A percentile compares a stretch with the other conserved stretches of the same genome.
Evolutionary conservation across 306 rosid species (phyloP).

Genomic region (Purshia tridentata): DNA sequence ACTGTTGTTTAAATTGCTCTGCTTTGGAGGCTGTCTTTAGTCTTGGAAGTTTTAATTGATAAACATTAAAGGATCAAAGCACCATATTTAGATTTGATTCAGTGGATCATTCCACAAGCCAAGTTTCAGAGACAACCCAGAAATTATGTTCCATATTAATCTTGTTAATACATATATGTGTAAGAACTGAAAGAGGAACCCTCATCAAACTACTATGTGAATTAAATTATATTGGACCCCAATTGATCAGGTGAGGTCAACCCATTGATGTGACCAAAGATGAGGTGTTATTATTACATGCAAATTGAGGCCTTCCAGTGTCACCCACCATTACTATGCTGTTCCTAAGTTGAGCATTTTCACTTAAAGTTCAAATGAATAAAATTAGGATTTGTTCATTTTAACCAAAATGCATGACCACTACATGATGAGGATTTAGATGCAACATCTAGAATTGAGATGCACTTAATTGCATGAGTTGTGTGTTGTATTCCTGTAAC

Average conservation of each 20-base stretch:
- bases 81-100: background rate
- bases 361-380: background rate
- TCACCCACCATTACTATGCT: background rate
- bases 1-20: background rate
- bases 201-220: background rate
- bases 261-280: background rate
- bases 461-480: background rate
- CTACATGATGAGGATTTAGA: background rate
- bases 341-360: background rate
- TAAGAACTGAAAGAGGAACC: background rate
- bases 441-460: background rate
- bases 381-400: background rate
- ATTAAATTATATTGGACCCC: background rate
- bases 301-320: background rate
- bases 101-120: background rate
- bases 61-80: background rate
- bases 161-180: background rate
- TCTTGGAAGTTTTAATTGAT: background rate
- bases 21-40: background rate
- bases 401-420: background rate
- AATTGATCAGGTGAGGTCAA: background rate
- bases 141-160: background rate
- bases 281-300: too few relatives aligned
- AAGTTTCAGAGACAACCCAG: slow-evolving; percentile 6
- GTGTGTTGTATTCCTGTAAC: background rate